These are phyloP conservation scores for Yamadazyma atlantica DNA, from an alignment of 1,139 yeast genomes.

Conservation along the genomic window DNA sequence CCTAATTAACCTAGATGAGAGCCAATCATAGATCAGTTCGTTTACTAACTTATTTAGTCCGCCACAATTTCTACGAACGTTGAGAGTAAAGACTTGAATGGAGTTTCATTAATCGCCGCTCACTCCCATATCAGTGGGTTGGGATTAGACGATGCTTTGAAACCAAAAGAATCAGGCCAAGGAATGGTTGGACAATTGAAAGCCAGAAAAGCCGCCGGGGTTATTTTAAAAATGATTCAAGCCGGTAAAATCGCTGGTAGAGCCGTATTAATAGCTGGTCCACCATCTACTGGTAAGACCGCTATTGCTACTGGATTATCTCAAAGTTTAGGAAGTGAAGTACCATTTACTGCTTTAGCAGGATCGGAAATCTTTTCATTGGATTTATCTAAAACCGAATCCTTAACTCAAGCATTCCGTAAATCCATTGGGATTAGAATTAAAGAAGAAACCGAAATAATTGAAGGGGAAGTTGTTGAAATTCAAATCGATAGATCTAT, in stretches of 20 bases:
- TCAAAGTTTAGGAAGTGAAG: constrained; percentile 84
- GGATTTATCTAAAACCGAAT: constrained; percentile 92
- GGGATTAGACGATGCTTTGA: constrained; percentile 87
- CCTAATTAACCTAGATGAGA: no score
- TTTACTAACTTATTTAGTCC: constrained; percentile 17
- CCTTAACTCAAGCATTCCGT: constrained; percentile 92
- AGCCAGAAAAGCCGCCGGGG: constrained; percentile 96
- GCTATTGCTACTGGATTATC: constrained; percentile 98
- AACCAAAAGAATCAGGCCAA: constrained; percentile 75
- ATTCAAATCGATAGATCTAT: constrained; percentile 95
- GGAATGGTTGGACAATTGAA: constrained; percentile 98
- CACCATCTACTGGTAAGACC: constrained; percentile 98
- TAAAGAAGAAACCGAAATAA: constrained; percentile 94
- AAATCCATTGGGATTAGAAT: constrained; percentile 93
- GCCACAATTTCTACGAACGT: constrained; percentile 35
- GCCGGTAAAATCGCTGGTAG: constrained; percentile 96
- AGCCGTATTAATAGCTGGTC: constrained; percentile 94
- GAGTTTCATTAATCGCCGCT: constrained; percentile 82
- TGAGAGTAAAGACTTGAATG: constrained; percentile 47
- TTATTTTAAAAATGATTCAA: constrained; percentile 87
- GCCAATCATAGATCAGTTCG: no score
- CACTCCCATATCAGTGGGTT: constrained; percentile 96
- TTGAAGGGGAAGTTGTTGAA: constrained; percentile 98
- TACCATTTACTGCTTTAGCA: constrained; percentile 93
- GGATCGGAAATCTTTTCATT: constrained; percentile 92